These are phyloP conservation scores for Taphrina confusa DNA, from an alignment of 1,139 yeast species.

Conservation along the genomic window DNA sequence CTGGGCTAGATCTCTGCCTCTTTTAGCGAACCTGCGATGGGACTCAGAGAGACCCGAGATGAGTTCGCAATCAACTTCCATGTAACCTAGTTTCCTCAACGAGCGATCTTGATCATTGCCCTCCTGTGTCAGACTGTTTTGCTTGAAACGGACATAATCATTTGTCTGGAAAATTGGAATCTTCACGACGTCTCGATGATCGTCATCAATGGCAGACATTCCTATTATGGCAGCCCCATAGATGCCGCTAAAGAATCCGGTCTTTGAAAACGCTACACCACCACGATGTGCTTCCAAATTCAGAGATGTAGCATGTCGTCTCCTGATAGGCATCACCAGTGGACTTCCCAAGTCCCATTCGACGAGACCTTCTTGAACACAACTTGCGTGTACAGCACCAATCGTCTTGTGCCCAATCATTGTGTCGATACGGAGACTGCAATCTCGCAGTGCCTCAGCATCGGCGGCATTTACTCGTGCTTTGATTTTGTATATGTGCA, in stretches of 20 bases:
- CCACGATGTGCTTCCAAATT: slow-evolving; percentile 28
- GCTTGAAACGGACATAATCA: slow-evolving; percentile 33
- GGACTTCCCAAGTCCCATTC: slow-evolving; percentile 20
- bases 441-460: slow-evolving; percentile 24
- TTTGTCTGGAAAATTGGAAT: slow-evolving; percentile 32
- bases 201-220: slow-evolving; percentile 29
- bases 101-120: slow-evolving; percentile 11
- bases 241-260: slow-evolving; percentile 27
- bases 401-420: slow-evolving; percentile 30
- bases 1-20: slow-evolving; percentile 25
- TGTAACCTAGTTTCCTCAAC: slow-evolving; percentile 18
- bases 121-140: slow-evolving; percentile 19
- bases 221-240: slow-evolving; percentile 26
- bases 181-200: slow-evolving; percentile 8
- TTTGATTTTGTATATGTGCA: slow-evolving; percentile 20
- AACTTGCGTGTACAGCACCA: slow-evolving; percentile 21
- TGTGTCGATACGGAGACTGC: slow-evolving; percentile 29
- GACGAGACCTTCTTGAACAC: slow-evolving; percentile 2
- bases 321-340: slow-evolving; percentile 20
- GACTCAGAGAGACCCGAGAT: slow-evolving; percentile 11
- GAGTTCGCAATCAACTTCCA: slow-evolving; percentile 26
- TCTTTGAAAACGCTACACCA: slow-evolving; percentile 30
- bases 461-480: slow-evolving; percentile 21
- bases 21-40: slow-evolving; percentile 19
- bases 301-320: slow-evolving; percentile 29